Conservation (phyloP, 768 basidiomycete species). For the Ramaria rubella region DNA sequence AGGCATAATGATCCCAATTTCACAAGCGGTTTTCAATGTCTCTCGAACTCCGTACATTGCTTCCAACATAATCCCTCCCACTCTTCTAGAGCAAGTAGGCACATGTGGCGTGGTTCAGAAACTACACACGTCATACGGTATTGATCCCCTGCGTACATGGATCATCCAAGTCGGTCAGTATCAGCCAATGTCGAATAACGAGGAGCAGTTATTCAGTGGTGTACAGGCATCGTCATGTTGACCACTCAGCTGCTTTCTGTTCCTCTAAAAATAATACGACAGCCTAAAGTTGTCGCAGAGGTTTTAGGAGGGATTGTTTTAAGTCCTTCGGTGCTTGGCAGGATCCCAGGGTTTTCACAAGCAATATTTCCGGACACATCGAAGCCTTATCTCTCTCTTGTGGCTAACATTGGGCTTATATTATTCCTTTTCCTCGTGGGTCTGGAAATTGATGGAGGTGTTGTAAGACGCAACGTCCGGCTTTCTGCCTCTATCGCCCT, state of each 20-base stretch:
- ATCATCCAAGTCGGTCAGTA: conserved; percentile 6
- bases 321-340: conserved; percentile 56
- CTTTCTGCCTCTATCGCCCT: conserved; percentile 64
- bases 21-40: background rate
- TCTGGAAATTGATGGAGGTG: conserved; percentile 74
- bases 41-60: background rate
- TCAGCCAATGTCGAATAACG: background rate
- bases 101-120: too few species aligned
- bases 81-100: background rate
- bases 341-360: conserved; percentile 82
- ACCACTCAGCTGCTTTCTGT: conserved; percentile 74
- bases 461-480: conserved; percentile 74
- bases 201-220: background rate
- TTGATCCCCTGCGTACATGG: conserved; percentile 4
- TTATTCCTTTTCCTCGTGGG: conserved; percentile 92
- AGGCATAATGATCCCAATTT: background rate
- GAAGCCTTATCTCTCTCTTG: conserved; percentile 71
- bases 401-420: conserved; percentile 83
- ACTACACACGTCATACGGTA: background rate
- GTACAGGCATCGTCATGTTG: conserved; percentile 72
- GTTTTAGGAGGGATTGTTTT: conserved; percentile 88
- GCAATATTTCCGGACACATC: conserved; percentile 76
- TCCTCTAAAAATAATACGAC: conserved; percentile 62
- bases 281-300: conserved; percentile 82
- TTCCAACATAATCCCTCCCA: too few species aligned